Evolutionary conservation across 495 filamentous ascomycete species (phyloP), one percentile per base, ranked within the genome.

Genomic region (Extremus antarcticus): DNA sequence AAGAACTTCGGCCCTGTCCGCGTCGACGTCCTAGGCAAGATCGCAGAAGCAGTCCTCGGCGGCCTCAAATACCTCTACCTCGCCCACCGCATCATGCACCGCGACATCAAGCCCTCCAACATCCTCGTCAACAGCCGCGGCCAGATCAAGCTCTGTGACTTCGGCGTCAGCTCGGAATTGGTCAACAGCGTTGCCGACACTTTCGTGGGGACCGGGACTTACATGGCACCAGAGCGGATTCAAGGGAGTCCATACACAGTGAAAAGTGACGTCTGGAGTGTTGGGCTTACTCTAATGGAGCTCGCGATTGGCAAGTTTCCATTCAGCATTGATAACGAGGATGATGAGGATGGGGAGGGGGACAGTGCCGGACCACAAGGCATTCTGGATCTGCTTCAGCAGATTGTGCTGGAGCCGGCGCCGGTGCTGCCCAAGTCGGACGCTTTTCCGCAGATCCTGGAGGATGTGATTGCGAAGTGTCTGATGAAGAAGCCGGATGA

Each of bases 1-100:
- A 88, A 88, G 62, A 86, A 88, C 50, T 95, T 96, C 60, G 92
- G 92, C 16, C 92, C 92, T 0, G 83, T 98, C 22, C 85, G 92
- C 38, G 90, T 98, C n/a, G 94, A 98, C 65, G 94, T 98, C 0
- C 78, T 98, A 2, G 92, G 92, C n/a, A 98, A 98, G 74, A 95
- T 98, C 56, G 90, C 92, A 4, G 94, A 97, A 74, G 90, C 94
- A 0, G 87, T 94, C n/a, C 77, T 98, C 11, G 90, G 86, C 40
- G 92, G 92, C 29, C 78, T 98, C 23, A 88, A 87, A 16, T 98
- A 98, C 66, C 83, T 98, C 50, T 98, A 97, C 70, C 84, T 85
- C 61, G 82, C 82, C 43, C 90, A 97, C 65, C 87, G 89, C 55
- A 98, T 98, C 65, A 95, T 98, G 86, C 92, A 98, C 66, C 83